Evolutionary conservation across 2,329 filamentous ascomycete species (phyloP), one percentile per base, ranked within the genome.

Genomic region (Fusarium scirpi): DNA sequence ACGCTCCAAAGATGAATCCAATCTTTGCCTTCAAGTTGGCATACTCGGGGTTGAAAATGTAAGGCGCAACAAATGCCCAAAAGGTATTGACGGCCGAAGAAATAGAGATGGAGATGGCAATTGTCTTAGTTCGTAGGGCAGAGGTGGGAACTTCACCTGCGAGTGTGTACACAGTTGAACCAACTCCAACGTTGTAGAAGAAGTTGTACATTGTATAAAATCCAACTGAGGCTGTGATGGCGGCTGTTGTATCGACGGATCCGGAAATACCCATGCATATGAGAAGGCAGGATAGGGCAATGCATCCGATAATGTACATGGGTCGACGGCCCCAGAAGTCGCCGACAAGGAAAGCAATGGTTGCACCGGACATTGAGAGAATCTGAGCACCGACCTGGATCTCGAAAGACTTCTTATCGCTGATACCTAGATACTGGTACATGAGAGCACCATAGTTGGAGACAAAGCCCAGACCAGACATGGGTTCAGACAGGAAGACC

Each of bases 1-100:
- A 76, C 0, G 76, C 81, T 1, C 78, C 76, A 60, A 78, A 84
- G 1, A 84, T 73, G 32, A 83, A 82, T 0, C 80, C 82, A 3
- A 81, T 82, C 74, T 82, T 82, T 2, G 79, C 80, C 29, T 80
- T 78, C 22, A 84, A 69, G 62, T 82, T 79, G 11, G 76, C 80
- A 7, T 73, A 69, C 8, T 72, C 77, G 0, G 77, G 72, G 34
- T 79, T 78, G 48, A 78, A 78, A 58, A 78, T 82, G 59, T 86
- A 87, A 0, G 86, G 85, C 1, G 87, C 72, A 2, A 81, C 79
- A 34, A 87, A 78, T 0, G 81, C 81, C 58, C 86, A 82, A 48
- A 82, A 74, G 5, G 82, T 81, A 29, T 80, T 80, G 7, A 79
- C 74, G 0, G 82, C 74, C 4, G 82, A 80, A 1, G 80, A 80